These are phyloP conservation scores for Pulicaria dysenterica DNA, from an alignment of 129 eudicot species.

Conservation along the genomic window DNA sequence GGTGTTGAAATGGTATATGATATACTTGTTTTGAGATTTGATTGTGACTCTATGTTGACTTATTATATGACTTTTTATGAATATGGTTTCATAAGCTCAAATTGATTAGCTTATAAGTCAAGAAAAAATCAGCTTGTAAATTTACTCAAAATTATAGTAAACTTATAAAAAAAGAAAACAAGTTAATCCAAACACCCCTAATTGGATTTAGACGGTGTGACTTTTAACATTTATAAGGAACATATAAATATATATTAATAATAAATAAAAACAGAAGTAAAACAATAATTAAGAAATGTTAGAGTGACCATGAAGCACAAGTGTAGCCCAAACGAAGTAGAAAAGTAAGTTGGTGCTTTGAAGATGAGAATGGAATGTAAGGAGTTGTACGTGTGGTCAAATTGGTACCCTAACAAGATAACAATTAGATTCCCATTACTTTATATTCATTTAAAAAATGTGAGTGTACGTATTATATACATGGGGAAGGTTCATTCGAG, in stretches of 20 bases:
- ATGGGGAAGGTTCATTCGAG: too few relatives aligned
- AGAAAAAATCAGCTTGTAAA: too few relatives aligned
- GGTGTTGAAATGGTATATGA: too few relatives aligned
- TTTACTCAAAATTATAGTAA: too few relatives aligned
- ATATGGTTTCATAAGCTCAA: too few relatives aligned
- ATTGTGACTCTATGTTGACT: slow-evolving; percentile 5
- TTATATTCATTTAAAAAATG: too few relatives aligned
- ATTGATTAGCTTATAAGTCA: too few relatives aligned
- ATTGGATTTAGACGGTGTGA: neutral
- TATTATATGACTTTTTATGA: slow-evolving; percentile 12
- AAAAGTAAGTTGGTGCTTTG: slow-evolving; percentile 31
- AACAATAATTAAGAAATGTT: neutral
- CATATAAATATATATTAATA: neutral
- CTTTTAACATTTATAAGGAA: neutral
- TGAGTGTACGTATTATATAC: too few relatives aligned
- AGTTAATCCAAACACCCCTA: too few relatives aligned
- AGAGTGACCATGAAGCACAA: slow-evolving; percentile 34
- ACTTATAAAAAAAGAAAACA: too few relatives aligned
- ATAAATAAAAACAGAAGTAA: neutral
- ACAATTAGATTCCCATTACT: neutral
- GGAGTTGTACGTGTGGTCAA: slow-evolving; percentile 27
- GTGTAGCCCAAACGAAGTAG: slow-evolving; percentile 29
- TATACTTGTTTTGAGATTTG: too few relatives aligned
- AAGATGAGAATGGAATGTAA: neutral
- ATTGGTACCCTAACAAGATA: slow-evolving; percentile 34